Percentiles rank a stretch among this genome's conserved stretches.
These are phyloP conservation scores for Leccinum huronense DNA, from an alignment of 1,284 basidiomycete genomes.

Conservation along the genomic window DNA sequence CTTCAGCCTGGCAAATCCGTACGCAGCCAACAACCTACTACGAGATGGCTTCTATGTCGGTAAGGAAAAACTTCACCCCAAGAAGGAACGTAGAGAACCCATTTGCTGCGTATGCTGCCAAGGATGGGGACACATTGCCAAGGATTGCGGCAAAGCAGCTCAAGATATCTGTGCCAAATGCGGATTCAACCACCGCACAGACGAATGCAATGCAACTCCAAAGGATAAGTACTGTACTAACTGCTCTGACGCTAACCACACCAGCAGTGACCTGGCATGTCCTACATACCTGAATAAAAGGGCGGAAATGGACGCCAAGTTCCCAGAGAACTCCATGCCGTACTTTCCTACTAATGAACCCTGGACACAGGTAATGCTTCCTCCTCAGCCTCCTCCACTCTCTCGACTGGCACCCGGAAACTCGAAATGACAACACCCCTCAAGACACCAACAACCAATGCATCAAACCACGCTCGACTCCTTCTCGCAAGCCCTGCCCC, in stretches of 20 bases:
- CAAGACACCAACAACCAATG: no score
- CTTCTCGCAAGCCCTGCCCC: no score
- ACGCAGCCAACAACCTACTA: no score
- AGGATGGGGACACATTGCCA: neutral
- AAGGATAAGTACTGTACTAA: neutral
- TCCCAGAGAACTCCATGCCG: neutral
- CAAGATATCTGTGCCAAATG: neutral
- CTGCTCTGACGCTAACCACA: neutral
- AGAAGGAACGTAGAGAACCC: neutral
- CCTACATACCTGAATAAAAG: neutral
- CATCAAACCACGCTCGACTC: no score
- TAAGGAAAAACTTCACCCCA: no score
- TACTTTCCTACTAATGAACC: constrained; percentile 1
- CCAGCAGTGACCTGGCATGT: neutral
- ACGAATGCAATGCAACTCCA: neutral
- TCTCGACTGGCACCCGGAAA: no score
- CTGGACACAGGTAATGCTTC: neutral
- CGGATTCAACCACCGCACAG: neutral
- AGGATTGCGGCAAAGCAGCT: neutral
- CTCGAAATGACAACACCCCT: no score
- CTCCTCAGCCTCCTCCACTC: neutral
- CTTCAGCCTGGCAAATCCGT: no score
- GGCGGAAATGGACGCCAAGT: neutral
- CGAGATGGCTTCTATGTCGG: no score
- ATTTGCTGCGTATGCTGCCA: neutral